phyloP scores from a whole-genome alignment of 139 green algal genomes.

The Ettlia oleoabundans region DNA sequence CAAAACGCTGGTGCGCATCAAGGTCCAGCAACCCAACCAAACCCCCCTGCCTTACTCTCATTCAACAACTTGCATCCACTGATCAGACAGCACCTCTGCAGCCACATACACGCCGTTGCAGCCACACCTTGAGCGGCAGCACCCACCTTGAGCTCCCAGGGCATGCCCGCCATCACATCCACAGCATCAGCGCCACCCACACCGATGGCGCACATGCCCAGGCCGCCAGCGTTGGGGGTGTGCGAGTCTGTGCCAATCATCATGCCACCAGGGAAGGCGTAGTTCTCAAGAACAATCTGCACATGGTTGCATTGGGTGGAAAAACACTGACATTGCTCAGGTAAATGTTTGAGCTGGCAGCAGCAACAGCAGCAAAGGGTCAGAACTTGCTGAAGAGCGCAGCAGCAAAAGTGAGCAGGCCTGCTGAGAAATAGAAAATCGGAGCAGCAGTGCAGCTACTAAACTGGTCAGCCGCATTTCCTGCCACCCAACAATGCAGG shows the following conservation, averaged over 20 bases:
- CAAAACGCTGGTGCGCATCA: not conserved
- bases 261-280: conserved; percentile 91
- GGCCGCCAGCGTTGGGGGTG: conserved; percentile 93
- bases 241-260: conserved; percentile 97
- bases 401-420: too few species aligned
- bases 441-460: too few species aligned
- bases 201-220: conserved; percentile 90
- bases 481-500: too few species aligned
- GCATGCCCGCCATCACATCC: conserved; percentile 96
- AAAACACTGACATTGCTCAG: not conserved
- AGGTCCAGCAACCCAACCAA: not conserved
- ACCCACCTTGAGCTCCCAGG: conserved; percentile 97
- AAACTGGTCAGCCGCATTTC: too few species aligned
- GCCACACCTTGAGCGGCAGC: too few species aligned
- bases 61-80: too few species aligned
- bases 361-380: too few species aligned
- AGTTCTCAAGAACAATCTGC: conserved; percentile 98
- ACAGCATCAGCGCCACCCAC: conserved; percentile 94
- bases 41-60: not conserved
- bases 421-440: too few species aligned
- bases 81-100: too few species aligned
- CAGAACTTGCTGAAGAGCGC: too few species aligned
- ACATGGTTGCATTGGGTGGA: not conserved
- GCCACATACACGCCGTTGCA: too few species aligned
- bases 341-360: too few species aligned